Conservation (phyloP, 306 rosid genomes). For the Mimosa bimucronata region DNA sequence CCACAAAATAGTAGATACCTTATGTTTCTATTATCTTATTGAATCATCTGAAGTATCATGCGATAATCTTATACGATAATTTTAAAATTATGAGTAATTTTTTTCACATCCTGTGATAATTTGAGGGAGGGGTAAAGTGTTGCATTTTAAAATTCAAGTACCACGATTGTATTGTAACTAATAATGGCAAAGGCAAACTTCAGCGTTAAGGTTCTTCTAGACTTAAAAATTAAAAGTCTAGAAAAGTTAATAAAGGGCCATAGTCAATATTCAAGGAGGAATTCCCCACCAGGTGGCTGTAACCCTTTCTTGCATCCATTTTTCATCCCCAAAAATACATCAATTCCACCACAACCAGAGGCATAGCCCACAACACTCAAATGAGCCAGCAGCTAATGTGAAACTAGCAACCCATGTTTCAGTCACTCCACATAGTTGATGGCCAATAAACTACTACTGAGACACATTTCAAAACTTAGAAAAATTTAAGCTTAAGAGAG, state of each 20-base stretch:
- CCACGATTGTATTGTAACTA: background rate
- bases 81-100: background rate
- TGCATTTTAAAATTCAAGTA: background rate
- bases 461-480: background rate
- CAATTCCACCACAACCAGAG: background rate
- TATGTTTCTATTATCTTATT: background rate
- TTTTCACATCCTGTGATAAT: background rate
- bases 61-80: background rate
- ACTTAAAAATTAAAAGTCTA: background rate
- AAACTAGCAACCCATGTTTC: background rate
- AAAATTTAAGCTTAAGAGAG: background rate
- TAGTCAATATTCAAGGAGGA: background rate
- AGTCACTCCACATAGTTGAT: conserved; percentile 1
- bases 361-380: background rate
- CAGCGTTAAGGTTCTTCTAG: background rate
- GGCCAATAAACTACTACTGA: background rate
- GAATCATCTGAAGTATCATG: background rate
- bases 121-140: background rate
- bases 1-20: background rate
- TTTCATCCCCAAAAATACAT: background rate
- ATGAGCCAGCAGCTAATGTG: background rate
- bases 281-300: background rate
- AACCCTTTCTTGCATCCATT: background rate
- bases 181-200: background rate
- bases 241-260: background rate